Conservation (phyloP, 805 yeast species). For the Hanseniaspora guilliermondii region DNA sequence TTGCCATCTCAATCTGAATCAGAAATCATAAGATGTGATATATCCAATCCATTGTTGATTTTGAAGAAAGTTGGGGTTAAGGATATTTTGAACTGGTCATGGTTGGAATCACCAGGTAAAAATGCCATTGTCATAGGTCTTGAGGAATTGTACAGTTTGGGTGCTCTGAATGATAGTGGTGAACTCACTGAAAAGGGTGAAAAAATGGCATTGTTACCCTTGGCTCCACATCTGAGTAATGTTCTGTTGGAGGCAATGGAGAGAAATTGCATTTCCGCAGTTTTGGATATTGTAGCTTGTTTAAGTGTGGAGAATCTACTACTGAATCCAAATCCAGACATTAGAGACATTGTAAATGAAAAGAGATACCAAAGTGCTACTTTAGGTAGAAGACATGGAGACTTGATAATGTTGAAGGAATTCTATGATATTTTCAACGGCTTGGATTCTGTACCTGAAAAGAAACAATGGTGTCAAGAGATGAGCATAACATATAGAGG, state of each 20-base stretch:
- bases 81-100: slow-evolving; percentile 74
- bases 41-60: slow-evolving; percentile 72
- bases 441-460: slow-evolving; percentile 40
- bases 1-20: slow-evolving; percentile 79
- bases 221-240: slow-evolving; percentile 84
- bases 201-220: slow-evolving; percentile 77
- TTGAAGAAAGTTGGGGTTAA: slow-evolving; percentile 72
- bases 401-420: slow-evolving; percentile 70
- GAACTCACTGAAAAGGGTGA: slow-evolving; percentile 67
- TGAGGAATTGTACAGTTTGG: slow-evolving; percentile 60
- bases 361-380: slow-evolving; percentile 57
- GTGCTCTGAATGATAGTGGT: slow-evolving; percentile 69
- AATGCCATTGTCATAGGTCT: slow-evolving; percentile 66
- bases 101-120: slow-evolving; percentile 85
- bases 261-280: slow-evolving; percentile 43
- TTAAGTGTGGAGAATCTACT: slow-evolving; percentile 82
- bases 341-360: slow-evolving; percentile 73
- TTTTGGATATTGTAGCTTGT: slow-evolving; percentile 83
- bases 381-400: slow-evolving; percentile 67
- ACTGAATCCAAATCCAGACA: slow-evolving; percentile 64
- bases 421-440: slow-evolving; percentile 45
- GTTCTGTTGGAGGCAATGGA: slow-evolving; percentile 64
- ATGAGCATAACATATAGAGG: slow-evolving; percentile 67
- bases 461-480: slow-evolving; percentile 72
- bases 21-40: slow-evolving; percentile 77